A percentile compares a stretch with the other conserved stretches of the same genome.
phyloP scores from a whole-genome alignment of 345 rosid genomes.

The Linum trigynum region DNA sequence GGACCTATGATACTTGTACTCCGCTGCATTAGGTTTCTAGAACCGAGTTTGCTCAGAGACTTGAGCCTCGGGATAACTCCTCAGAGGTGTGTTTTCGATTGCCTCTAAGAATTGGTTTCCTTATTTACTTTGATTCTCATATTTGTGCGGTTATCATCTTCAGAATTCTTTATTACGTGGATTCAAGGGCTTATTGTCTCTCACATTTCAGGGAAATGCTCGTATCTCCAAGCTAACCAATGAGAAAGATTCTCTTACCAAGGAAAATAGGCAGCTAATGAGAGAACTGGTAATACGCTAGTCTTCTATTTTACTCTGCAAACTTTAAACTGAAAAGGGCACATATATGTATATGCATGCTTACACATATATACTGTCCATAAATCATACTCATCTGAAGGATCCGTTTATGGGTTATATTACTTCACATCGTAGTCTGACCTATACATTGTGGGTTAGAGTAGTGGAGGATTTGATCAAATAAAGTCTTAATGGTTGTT shows the following conservation, averaged over 20 bases:
- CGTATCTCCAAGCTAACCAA: constrained; percentile 45
- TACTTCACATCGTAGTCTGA: too few relatives aligned
- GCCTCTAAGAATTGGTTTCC: not conserved
- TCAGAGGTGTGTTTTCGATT: constrained; percentile 40
- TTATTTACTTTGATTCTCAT: too few relatives aligned
- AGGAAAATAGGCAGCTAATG: constrained; percentile 45
- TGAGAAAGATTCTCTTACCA: constrained; percentile 46
- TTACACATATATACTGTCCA: not conserved
- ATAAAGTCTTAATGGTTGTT: not conserved
- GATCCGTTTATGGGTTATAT: too few relatives aligned
- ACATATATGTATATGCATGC: not conserved
- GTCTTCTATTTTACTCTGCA: not conserved
- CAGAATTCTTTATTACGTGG: too few relatives aligned
- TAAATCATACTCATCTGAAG: too few relatives aligned
- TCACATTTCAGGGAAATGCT: constrained; percentile 36
- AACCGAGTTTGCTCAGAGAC: constrained; percentile 26
- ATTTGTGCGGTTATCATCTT: not conserved
- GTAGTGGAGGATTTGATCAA: not conserved
- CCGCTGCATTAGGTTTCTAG: constrained; percentile 38
- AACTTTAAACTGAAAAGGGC: not conserved
- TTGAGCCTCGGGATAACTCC: constrained; percentile 43
- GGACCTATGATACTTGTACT: constrained; percentile 11
- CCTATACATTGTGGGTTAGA: not conserved
- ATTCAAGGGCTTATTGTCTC: not conserved
- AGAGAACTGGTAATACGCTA: constrained; percentile 52